Conservation (phyloP, 176 grass and related monocot genomes). For the Aegilops speltoides region DNA sequence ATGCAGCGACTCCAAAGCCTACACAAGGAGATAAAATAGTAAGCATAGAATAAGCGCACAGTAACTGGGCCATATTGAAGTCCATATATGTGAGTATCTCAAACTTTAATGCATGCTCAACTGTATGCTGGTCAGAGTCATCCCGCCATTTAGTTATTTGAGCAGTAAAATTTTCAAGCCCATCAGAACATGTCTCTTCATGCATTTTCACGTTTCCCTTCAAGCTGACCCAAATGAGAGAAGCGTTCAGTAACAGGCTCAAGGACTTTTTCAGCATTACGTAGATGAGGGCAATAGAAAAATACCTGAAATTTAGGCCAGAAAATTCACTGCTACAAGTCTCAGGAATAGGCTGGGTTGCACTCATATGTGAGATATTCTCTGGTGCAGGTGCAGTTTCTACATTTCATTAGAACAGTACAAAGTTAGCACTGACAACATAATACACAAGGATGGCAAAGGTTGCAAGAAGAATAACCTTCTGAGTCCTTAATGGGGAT, state of each 20-base stretch:
- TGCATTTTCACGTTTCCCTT: conserved; percentile 38
- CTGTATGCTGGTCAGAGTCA: conserved; percentile 48
- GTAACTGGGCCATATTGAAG: not conserved
- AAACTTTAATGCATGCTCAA: conserved; percentile 51
- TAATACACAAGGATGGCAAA: not conserved
- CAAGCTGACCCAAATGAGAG: conserved; percentile 24
- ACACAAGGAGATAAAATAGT: conserved; percentile 31
- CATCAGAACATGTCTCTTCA: conserved; percentile 37
- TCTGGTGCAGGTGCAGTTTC: conserved; percentile 28
- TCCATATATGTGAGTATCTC: not conserved
- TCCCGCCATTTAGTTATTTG: conserved; percentile 72
- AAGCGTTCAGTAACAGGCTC: conserved; percentile 14
- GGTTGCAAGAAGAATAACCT: conserved; percentile 44
- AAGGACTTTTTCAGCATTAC: conserved; percentile 22
- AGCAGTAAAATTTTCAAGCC: conserved; percentile 47
- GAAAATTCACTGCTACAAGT: conserved; percentile 38
- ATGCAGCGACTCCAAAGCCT: conserved; percentile 46
- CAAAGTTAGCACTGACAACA: conserved; percentile 22
- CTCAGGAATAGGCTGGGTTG: conserved; percentile 56
- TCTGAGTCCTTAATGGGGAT: conserved; percentile 30
- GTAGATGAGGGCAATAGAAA: conserved; percentile 27
- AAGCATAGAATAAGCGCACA: conserved; percentile 25
- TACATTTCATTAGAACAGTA: conserved; percentile 31
- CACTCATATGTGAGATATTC: conserved; percentile 31
- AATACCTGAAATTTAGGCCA: conserved; percentile 55